Conservation (phyloP, 192 early-diverging fungal genomes). For the Geranomyces variabilis region DNA sequence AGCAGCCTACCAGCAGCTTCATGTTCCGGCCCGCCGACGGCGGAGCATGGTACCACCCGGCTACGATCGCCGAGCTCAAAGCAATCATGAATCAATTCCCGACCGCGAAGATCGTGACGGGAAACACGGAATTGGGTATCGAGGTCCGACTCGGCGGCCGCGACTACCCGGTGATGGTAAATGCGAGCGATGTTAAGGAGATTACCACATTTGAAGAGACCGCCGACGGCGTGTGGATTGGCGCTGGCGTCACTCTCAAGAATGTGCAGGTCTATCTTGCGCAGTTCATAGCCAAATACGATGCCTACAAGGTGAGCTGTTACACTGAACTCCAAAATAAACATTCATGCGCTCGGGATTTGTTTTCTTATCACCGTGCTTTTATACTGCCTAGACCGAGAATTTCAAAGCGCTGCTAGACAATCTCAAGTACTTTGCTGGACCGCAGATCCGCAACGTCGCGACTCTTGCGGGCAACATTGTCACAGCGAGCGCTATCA, state of each 20-base stretch:
- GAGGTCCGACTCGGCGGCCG: conserved; percentile 76
- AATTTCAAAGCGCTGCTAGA: conserved; percentile 69
- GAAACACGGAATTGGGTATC: conserved; percentile 83
- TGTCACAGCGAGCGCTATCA: conserved; percentile 85
- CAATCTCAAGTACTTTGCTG: conserved; percentile 80
- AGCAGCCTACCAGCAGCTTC: conserved; percentile 28
- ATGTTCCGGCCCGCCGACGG: conserved; percentile 52
- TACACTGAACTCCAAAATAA: background rate
- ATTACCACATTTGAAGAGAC: conserved; percentile 53
- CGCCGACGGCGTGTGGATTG: conserved; percentile 44
- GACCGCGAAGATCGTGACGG: conserved; percentile 73
- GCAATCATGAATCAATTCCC: conserved; percentile 53
- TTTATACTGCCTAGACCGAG: conserved; percentile 5
- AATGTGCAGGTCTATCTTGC: conserved; percentile 54
- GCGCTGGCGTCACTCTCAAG: conserved; percentile 70
- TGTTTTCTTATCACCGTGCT: background rate
- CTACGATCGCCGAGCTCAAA: conserved; percentile 33
- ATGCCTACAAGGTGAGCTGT: background rate
- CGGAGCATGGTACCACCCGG: conserved; percentile 59
- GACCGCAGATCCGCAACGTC: conserved; percentile 84
- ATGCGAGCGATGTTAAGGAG: conserved; percentile 70
- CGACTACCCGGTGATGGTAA: conserved; percentile 66
- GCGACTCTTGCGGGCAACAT: conserved; percentile 86
- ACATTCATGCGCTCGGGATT: background rate
- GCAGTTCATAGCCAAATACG: conserved; percentile 18